These are phyloP conservation scores for Phytophthora pluvialis DNA, from an alignment of 352 stramenopile species.

Conservation along the genomic window DNA sequence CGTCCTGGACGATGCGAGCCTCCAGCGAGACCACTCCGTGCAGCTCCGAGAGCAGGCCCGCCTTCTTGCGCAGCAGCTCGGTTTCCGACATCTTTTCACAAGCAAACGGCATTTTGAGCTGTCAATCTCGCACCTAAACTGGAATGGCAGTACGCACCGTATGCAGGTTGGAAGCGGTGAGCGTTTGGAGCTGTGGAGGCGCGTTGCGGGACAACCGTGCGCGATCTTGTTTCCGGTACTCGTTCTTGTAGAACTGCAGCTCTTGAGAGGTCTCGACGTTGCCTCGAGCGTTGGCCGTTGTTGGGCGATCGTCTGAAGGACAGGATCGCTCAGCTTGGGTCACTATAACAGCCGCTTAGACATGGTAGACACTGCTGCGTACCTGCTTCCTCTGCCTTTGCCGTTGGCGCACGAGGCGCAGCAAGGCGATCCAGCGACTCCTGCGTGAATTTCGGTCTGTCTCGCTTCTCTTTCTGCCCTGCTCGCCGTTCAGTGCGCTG, in stretches of 20 bases:
- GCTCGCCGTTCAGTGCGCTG: background rate
- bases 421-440: conserved; percentile 55
- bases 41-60: conserved; percentile 57
- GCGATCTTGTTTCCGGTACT: conserved; percentile 54
- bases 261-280: conserved; percentile 51
- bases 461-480: conserved; percentile 31
- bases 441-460: conserved; percentile 40
- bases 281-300: conserved; percentile 13
- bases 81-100: conserved; percentile 52
- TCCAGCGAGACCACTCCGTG: conserved; percentile 61
- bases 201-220: conserved; percentile 36
- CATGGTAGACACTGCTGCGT: background rate
- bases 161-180: conserved; percentile 40
- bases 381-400: conserved; percentile 27
- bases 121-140: background rate
- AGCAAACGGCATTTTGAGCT: background rate
- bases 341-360: too few species aligned
- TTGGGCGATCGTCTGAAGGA: conserved; percentile 16
- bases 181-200: conserved; percentile 7
- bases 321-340: background rate
- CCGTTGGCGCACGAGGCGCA: conserved; percentile 30
- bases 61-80: conserved; percentile 61
- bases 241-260: conserved; percentile 55
- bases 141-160: conserved; percentile 33
- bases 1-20: conserved; percentile 59